Evolutionary conservation across 306 rosid species (phyloP).

Genomic region (Vicia faba): DNA sequence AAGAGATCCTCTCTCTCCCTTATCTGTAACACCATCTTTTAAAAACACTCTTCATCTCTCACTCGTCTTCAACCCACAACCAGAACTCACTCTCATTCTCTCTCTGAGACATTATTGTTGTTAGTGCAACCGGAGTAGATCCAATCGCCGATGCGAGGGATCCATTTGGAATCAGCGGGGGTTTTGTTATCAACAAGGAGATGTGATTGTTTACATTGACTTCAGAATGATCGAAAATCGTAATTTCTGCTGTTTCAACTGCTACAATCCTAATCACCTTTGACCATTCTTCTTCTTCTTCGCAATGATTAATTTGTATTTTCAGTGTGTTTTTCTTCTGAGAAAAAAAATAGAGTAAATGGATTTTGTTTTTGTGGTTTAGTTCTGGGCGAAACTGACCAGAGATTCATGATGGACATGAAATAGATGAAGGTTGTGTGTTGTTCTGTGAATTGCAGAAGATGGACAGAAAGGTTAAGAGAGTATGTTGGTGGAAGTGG

Average conservation of each 20-base stretch:
- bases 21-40: no score
- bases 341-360: not conserved
- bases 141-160: conserved; percentile 62
- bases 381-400: no score
- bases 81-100: no score
- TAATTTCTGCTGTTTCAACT: conserved; percentile 89
- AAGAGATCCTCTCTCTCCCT: no score
- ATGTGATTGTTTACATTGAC: conserved; percentile 93
- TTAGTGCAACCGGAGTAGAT: conserved; percentile 92
- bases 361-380: conserved; percentile 2
- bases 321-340: not conserved
- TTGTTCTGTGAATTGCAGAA: no score
- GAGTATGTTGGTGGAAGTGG: no score
- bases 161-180: conserved; percentile 96
- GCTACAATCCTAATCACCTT: conserved; percentile 96
- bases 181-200: conserved; percentile 88
- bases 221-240: conserved; percentile 97
- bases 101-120: no score
- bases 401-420: no score
- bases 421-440: no score
- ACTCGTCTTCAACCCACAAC: no score
- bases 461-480: no score
- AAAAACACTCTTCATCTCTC: no score
- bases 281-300: conserved; percentile 52
- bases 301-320: not conserved